Evolutionary conservation across 495 filamentous ascomycete species (phyloP).

Genomic region (Lepidopterella palustris): DNA sequence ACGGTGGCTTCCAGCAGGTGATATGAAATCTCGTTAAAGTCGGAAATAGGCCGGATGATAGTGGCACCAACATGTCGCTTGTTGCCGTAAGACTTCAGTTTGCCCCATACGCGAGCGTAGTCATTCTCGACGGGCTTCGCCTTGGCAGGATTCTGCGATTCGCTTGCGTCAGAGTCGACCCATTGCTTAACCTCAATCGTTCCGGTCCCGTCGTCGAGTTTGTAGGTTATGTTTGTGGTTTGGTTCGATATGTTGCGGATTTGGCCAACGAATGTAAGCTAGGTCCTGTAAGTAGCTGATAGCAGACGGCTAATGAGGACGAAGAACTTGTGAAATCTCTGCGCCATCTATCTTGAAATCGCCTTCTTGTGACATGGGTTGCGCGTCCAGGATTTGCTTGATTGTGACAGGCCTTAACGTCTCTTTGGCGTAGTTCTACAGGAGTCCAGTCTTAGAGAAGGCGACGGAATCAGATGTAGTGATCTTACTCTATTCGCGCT

Average conservation of each 20-base stretch:
- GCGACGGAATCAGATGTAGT: conserved; percentile 29
- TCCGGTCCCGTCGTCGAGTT: conserved; percentile 91
- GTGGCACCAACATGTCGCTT: conserved; percentile 77
- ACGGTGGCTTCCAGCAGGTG: conserved; percentile 84
- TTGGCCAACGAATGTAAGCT: conserved; percentile 82
- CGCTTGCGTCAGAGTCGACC: conserved; percentile 54
- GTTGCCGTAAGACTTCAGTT: conserved; percentile 67
- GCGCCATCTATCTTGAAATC: conserved; percentile 72
- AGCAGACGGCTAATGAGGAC: not conserved
- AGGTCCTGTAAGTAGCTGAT: conserved; percentile 22
- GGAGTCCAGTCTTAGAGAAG: conserved; percentile 11
- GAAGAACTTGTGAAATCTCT: conserved; percentile 49
- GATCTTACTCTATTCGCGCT: conserved; percentile 37
- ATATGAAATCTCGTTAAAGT: conserved; percentile 87
- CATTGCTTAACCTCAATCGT: conserved; percentile 89
- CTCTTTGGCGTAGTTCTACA: conserved; percentile 53
- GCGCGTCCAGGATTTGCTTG: conserved; percentile 81
- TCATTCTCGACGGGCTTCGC: conserved; percentile 55
- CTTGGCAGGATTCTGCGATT: conserved; percentile 35
- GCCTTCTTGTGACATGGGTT: conserved; percentile 64
- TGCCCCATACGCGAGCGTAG: conserved; percentile 78
- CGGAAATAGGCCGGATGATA: conserved; percentile 65
- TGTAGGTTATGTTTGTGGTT: conserved; percentile 85
- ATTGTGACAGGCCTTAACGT: conserved; percentile 89
- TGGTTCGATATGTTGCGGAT: conserved; percentile 80